phyloP scores from a whole-genome alignment of 2,329 filamentous ascomycete genomes.

The Nothophaeocryptopus gaeumannii region DNA sequence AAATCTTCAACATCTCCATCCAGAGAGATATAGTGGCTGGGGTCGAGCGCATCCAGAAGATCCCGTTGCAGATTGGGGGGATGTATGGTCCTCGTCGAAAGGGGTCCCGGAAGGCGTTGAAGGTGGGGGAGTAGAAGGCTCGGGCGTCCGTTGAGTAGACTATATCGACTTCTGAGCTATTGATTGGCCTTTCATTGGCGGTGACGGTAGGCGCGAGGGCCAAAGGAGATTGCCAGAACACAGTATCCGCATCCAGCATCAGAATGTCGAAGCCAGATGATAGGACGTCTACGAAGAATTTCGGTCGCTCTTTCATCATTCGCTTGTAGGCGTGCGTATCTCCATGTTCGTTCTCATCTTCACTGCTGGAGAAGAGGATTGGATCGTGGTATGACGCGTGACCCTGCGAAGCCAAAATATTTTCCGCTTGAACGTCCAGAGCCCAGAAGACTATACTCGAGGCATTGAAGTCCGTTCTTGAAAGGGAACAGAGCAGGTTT shows the following conservation, averaged over 20 bases:
- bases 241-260: constrained; percentile 24
- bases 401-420: constrained; percentile 1
- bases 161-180: constrained; percentile 8
- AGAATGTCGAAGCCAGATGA: constrained; percentile 20
- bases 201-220: constrained; percentile 3
- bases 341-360: constrained; percentile 18
- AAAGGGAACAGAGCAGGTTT: constrained; percentile 19
- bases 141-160: constrained; percentile 22
- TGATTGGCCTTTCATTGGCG: neutral
- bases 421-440: constrained; percentile 15
- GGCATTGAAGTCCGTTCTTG: constrained; percentile 7
- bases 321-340: constrained; percentile 19
- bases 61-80: constrained; percentile 20
- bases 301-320: constrained; percentile 21
- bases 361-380: constrained; percentile 15
- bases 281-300: constrained; percentile 20
- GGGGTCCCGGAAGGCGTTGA: constrained; percentile 17
- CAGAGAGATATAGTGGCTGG: constrained; percentile 10
- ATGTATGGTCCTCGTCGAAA: constrained; percentile 14
- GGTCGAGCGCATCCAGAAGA: constrained; percentile 21
- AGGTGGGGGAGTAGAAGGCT: constrained; percentile 17
- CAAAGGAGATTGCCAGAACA: constrained; percentile 20
- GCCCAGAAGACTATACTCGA: constrained; percentile 22
- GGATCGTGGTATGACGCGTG: constrained; percentile 16
- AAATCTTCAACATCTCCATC: constrained; percentile 13